These are phyloP conservation scores for Inonotus hispidus DNA, from an alignment of 1,284 basidiomycete species.

Conservation along the genomic window DNA sequence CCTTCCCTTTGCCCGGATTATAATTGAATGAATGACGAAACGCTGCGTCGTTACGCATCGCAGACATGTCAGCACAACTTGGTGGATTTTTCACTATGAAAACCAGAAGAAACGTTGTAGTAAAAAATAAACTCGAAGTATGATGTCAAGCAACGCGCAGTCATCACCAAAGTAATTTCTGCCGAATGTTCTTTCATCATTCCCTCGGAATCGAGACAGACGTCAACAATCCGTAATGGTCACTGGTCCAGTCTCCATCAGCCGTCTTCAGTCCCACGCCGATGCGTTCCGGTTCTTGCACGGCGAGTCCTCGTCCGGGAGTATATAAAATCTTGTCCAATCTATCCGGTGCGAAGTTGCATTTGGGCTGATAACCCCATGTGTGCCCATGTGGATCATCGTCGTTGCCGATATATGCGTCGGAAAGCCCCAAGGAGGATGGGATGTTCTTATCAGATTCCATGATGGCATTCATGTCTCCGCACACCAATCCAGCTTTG, in stretches of 20 bases:
- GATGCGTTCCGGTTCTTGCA: slow-evolving; percentile 47
- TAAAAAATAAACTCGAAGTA: background rate
- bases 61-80: background rate
- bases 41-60: too few relatives aligned
- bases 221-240: slow-evolving; percentile 58
- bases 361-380: slow-evolving; percentile 59
- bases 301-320: slow-evolving; percentile 22
- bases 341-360: slow-evolving; percentile 41
- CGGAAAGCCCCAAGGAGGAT: slow-evolving; percentile 40
- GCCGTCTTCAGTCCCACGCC: slow-evolving; percentile 46
- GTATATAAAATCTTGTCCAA: slow-evolving; percentile 64
- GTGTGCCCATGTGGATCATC: slow-evolving; percentile 44
- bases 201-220: slow-evolving; percentile 31
- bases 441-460: slow-evolving; percentile 39
- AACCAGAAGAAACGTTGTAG: background rate
- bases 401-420: slow-evolving; percentile 40
- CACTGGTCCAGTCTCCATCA: slow-evolving; percentile 49
- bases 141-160: background rate
- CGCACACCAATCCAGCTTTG: slow-evolving; percentile 53
- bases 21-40: background rate
- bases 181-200: slow-evolving; percentile 2
- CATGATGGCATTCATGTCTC: slow-evolving; percentile 66
- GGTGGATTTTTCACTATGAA: background rate
- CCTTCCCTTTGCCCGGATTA: background rate
- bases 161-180: background rate